These are phyloP conservation scores for Pythium guiyangense DNA, from an alignment of 352 stramenopile genomes.

Conservation along the genomic window DNA sequence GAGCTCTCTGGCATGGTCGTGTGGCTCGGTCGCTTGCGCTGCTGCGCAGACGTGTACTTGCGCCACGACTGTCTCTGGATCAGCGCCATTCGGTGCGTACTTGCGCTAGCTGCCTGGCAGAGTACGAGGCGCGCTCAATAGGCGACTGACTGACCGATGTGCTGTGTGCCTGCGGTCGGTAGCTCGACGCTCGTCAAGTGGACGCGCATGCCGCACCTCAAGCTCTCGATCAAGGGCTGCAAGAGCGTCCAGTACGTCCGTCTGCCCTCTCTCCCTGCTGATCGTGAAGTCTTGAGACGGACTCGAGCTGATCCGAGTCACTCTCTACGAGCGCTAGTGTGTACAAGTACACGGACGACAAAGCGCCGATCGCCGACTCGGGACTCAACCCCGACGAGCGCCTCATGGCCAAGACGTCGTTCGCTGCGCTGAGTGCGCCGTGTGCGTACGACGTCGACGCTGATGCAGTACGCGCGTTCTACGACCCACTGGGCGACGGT, in stretches of 20 bases:
- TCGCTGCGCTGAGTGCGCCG: conserved; percentile 3
- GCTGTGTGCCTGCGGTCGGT: not conserved
- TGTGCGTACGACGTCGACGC: conserved; percentile 3
- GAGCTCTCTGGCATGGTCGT: conserved; percentile 27
- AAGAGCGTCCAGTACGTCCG: conserved; percentile 11
- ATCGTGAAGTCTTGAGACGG: not conserved
- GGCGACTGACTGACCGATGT: not conserved
- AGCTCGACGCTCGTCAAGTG: conserved; percentile 8
- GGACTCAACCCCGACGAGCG: conserved; percentile 2
- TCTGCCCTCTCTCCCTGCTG: not conserved
- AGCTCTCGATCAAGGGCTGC: conserved; percentile 6
- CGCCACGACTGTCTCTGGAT: conserved; percentile 32
- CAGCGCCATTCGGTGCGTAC: conserved; percentile 26
- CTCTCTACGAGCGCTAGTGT: conserved; percentile 3
- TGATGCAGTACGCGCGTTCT: conserved; percentile 9
- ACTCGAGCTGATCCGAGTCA: not conserved
- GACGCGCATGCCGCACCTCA: conserved; percentile 11
- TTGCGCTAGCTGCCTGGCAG: not conserved
- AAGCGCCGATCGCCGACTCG: not conserved
- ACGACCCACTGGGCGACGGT: conserved; percentile 11
- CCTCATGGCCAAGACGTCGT: conserved; percentile 8
- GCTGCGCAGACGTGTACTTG: conserved; percentile 26
- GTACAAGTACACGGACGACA: conserved; percentile 8
- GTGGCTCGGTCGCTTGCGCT: conserved; percentile 41
- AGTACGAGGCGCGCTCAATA: conserved; percentile 1